These are phyloP conservation scores for Ustilago curta DNA, from an alignment of 1,284 basidiomycete genomes.

Conservation along the genomic window DNA sequence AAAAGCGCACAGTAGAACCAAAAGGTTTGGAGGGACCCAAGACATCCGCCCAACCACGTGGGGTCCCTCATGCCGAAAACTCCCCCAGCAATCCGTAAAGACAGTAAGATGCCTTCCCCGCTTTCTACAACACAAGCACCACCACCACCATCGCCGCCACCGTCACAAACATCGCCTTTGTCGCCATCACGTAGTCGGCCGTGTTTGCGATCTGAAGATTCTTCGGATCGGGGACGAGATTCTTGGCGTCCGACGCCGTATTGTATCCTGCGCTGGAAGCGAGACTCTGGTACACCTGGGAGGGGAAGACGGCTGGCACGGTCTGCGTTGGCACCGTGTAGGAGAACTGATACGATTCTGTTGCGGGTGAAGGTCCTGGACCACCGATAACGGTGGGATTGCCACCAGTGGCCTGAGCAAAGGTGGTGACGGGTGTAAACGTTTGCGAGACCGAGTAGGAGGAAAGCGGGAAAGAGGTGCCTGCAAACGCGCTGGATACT, in stretches of 20 bases:
- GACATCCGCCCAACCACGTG: neutral
- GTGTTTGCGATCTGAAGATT: constrained; percentile 39
- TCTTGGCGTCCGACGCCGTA: constrained; percentile 25
- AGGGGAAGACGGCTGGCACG: constrained; percentile 27
- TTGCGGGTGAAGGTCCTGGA: constrained; percentile 51
- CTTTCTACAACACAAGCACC: constrained; percentile 19
- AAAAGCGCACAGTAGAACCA: too few relatives aligned
- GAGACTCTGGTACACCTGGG: constrained; percentile 31
- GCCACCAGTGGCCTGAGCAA: constrained; percentile 28
- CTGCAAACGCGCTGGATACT: constrained; percentile 32
- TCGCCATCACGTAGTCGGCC: constrained; percentile 11
- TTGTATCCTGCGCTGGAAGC: constrained; percentile 19
- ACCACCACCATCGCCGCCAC: constrained; percentile 24
- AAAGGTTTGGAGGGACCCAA: too few relatives aligned
- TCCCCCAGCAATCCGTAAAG: constrained; percentile 6
- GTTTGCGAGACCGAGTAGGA: constrained; percentile 34
- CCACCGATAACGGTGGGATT: constrained; percentile 51
- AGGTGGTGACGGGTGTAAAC: constrained; percentile 57
- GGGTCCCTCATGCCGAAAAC: neutral
- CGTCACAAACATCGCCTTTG: constrained; percentile 34
- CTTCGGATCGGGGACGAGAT: constrained; percentile 32
- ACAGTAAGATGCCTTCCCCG: neutral
- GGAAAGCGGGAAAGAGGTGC: constrained; percentile 48
- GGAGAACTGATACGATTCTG: constrained; percentile 35
- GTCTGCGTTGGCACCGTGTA: constrained; percentile 50